Evolutionary conservation across 2,329 filamentous ascomycete genomes (phyloP), one percentile per base, ranked within the genome.

Genomic region (Whalleya microplaca): DNA sequence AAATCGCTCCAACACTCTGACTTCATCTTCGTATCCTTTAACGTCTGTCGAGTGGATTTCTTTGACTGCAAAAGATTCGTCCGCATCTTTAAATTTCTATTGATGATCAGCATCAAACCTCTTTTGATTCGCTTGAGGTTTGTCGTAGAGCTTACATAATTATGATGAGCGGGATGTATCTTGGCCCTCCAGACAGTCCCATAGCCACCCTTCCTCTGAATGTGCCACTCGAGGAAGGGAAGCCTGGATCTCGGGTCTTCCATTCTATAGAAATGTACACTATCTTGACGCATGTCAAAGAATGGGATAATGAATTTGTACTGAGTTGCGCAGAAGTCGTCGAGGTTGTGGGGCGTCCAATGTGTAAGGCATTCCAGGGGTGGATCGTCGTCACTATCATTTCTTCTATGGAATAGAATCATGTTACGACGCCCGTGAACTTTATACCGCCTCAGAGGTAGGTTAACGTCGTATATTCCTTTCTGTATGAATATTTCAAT

Each of bases 121-220:
- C 14, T 12, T 37, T 12, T 7, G 32, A 12, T 5, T 3, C 3
- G 32, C 32, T 3, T 16, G 3, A 12, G 32, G 8, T 37, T 12
- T 16, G 32, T 9, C 9, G 21, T 54, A 23, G 16, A 43, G 20
- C 48, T 51, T 18, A 51, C 48, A 40, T 51, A 58, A 21, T 51
- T 51, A 41, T 53, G 56, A 47, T 62, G 59, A 10, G 56, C 55
- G 14, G 52, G 55, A 40, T 62, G 56, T 27, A 62, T 59, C n/a
- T 49, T 41, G 14, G 49, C 56, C 48, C 46, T 54, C 43, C 47
- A 51, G 7, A 62, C 59, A 9, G 40, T 56, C 7, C 56, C 59
- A 23, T 56, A 45, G 2, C 53, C 59, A 18, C 59, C 59, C 3
- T n/a, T n/a, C n/a, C 12, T 40, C 20, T n/a, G 42, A 4, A 27